Conservation (phyloP, 1,284 basidiomycete genomes). For the Testicularia cyperi region DNA sequence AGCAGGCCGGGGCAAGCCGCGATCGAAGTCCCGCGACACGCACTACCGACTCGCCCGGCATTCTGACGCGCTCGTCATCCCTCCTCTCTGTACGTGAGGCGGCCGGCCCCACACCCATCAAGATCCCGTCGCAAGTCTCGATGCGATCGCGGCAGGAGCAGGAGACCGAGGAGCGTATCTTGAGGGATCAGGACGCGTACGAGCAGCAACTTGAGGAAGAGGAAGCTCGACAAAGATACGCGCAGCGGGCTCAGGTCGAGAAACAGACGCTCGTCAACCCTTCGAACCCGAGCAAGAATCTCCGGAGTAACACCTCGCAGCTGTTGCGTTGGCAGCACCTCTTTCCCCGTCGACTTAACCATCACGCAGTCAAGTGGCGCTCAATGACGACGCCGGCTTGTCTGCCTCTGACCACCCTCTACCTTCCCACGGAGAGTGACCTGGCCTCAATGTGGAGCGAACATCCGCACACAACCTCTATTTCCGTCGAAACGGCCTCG, state of each 20-base stretch:
- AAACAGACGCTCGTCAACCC: constrained; percentile 58
- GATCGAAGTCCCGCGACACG: constrained; percentile 14
- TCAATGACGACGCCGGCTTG: constrained; percentile 69
- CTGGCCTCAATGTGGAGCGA: constrained; percentile 54
- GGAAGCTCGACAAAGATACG: constrained; percentile 42
- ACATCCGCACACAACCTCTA: constrained; percentile 55
- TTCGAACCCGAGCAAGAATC: constrained; percentile 51
- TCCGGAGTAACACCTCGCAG: constrained; percentile 27
- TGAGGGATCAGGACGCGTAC: constrained; percentile 46
- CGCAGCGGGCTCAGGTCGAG: constrained; percentile 50
- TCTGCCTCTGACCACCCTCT: constrained; percentile 86
- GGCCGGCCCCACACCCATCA: constrained; percentile 37
- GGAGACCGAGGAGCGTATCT: constrained; percentile 35
- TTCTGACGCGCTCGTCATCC: constrained; percentile 19
- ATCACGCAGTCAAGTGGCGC: constrained; percentile 90
- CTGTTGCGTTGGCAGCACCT: constrained; percentile 73
- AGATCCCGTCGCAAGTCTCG: constrained; percentile 36
- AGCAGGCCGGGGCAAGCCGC: constrained; percentile 22
- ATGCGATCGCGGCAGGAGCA: constrained; percentile 26
- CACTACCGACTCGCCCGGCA: constrained; percentile 10
- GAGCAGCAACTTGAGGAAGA: constrained; percentile 50
- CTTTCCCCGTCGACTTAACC: constrained; percentile 74
- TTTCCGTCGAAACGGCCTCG: constrained; percentile 51
- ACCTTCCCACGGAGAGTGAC: constrained; percentile 54
- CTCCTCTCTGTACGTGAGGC: constrained; percentile 37